Base-by-base conservation (phyloP, 106 monocot genomes). In the Cymbidium sinense region DNA sequence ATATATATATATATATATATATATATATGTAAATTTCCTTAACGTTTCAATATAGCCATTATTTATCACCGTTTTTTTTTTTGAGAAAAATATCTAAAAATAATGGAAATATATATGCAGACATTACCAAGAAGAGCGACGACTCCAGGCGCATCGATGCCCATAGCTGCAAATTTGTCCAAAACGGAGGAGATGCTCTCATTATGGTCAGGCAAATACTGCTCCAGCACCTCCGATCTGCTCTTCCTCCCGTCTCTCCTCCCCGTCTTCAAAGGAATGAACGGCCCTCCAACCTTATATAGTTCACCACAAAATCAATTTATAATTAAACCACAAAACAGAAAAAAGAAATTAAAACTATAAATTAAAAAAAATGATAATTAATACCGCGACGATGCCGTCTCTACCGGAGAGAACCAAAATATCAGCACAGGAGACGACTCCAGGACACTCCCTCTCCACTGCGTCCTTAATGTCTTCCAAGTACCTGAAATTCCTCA, bases 401-500 rank as follows among this genome's bases (percentile, higher is more conserved):
- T 93, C 91, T 41, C 92, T 83, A 31, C 64, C 92, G 61, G 92
- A 92, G 80, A 92, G 79, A 34, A 89, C 88, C 61, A 93, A 82
- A 74, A 93, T 88, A 21, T 93, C 90, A 50, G 88, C 69, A 43
- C 90, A 93, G 67, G 93, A 93, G 58, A 93, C 88, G 2, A 90
- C 88, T 2, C 77, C 90, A 43, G 93, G 93, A 85, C 90, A 93
- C 83, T 93, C 93, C 81, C 93, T 90, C 81, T 93, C 90, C 50
- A 93, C 86, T 19, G 93, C 90, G 76, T 90, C 93, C 85, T 90
- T 93, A 37, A 93, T 93, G 50, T 77, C 79, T 55, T 93, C 93
- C 37, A 93, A 35, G 30, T 90, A 93, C 82, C 90, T 88, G 77
- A 93, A 93, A 71, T 93, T 93, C 81, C 93, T 90, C 86, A 93